phyloP scores from a whole-genome alignment of 139 green algal species.

The Haematococcus lacustris region DNA sequence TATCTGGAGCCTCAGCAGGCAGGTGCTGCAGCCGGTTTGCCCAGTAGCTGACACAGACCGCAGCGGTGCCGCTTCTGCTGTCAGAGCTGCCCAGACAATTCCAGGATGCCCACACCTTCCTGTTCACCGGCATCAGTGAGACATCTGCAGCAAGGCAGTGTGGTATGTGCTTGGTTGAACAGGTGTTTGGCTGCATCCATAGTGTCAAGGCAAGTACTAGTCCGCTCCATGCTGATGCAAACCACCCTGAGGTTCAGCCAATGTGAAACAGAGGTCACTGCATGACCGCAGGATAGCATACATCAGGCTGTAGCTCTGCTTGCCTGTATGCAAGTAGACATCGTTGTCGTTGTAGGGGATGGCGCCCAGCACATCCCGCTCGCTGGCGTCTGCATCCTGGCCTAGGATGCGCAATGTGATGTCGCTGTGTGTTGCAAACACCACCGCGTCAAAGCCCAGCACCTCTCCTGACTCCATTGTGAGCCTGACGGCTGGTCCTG shows the following conservation, averaged over 20 bases:
- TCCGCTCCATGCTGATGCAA: not conserved
- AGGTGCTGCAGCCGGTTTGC: slow-evolving; percentile 78
- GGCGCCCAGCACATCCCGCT: slow-evolving; percentile 60
- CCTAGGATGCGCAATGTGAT: slow-evolving; percentile 65
- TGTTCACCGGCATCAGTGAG: slow-evolving; percentile 68
- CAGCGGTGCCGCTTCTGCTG: slow-evolving; percentile 8
- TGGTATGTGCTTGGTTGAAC: not conserved
- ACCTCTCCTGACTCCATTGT: slow-evolving; percentile 27
- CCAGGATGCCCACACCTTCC: slow-evolving; percentile 79
- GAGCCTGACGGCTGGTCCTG: slow-evolving; percentile 10
- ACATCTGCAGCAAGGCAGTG: slow-evolving; percentile 13
- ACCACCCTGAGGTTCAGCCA: not conserved
- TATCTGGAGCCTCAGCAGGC: slow-evolving; percentile 46
- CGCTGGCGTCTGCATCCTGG: slow-evolving; percentile 22
- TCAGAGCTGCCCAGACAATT: slow-evolving; percentile 68
- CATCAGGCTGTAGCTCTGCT: not conserved
- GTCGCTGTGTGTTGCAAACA: slow-evolving; percentile 85
- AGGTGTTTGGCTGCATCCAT: not conserved
- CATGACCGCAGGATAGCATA: not conserved
- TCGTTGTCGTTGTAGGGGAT: slow-evolving; percentile 82
- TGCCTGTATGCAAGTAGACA: slow-evolving; percentile 78
- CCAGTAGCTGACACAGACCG: slow-evolving; percentile 90
- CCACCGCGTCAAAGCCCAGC: slow-evolving; percentile 66
- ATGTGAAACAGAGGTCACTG: not conserved
- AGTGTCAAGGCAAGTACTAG: not conserved